These are phyloP conservation scores for Saturnispora sekii DNA, from an alignment of 805 yeast genomes.

Conservation along the genomic window DNA sequence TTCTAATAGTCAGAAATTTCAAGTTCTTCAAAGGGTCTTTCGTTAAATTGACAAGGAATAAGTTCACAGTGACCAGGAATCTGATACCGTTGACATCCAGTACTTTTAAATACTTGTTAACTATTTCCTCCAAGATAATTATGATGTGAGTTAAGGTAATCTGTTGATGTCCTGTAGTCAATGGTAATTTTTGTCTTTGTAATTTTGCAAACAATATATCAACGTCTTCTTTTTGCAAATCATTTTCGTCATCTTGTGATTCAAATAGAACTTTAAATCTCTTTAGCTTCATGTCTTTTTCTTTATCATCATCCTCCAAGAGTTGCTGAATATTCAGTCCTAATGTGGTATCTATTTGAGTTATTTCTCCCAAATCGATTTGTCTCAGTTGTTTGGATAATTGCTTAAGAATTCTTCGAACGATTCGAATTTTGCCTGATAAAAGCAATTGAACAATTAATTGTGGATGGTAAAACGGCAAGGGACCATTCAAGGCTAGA, in stretches of 20 bases:
- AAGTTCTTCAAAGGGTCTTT: slow-evolving; percentile 15
- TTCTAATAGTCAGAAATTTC: slow-evolving; percentile 35
- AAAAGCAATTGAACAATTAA: slow-evolving; percentile 66
- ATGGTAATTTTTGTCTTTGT: slow-evolving; percentile 60
- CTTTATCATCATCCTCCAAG: neutral
- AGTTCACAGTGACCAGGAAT: slow-evolving; percentile 59
- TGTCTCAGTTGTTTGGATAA: slow-evolving; percentile 48
- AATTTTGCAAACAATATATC: slow-evolving; percentile 48
- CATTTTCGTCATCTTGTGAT: slow-evolving; percentile 13
- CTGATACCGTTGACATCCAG: slow-evolving; percentile 61
- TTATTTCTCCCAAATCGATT: slow-evolving; percentile 30
- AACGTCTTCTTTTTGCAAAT: slow-evolving; percentile 21
- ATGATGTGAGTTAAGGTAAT: slow-evolving; percentile 65
- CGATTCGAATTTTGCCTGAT: slow-evolving; percentile 46
- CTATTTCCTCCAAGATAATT: slow-evolving; percentile 50
- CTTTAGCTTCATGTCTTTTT: neutral
- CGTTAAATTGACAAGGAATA: slow-evolving; percentile 40
- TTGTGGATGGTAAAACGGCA: slow-evolving; percentile 89
- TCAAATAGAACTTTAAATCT: neutral
- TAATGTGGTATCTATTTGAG: slow-evolving; percentile 18
- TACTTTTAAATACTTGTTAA: slow-evolving; percentile 31
- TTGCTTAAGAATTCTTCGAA: slow-evolving; percentile 44
- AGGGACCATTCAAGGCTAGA: slow-evolving; percentile 74
- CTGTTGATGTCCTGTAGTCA: slow-evolving; percentile 85
- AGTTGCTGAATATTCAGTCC: slow-evolving; percentile 12